Conservation (phyloP, 306 rosid species). For the Vicia faba region DNA sequence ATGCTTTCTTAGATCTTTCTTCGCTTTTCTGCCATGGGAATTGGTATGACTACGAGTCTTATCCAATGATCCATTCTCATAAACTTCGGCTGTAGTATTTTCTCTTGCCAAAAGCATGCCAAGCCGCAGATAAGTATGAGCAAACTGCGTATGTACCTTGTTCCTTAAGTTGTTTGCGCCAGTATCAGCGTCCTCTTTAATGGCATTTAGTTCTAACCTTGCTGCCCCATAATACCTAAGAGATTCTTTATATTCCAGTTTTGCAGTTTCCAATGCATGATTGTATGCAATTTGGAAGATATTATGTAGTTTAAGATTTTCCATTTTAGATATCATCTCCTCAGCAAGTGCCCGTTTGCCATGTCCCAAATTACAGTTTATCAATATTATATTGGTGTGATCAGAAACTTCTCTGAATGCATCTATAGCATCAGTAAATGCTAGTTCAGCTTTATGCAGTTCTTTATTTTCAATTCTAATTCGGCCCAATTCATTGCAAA, state of each 20-base stretch:
- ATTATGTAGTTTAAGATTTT: constrained; percentile 56
- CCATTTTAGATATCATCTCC: constrained; percentile 72
- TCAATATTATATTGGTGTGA: constrained; percentile 83
- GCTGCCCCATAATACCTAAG: constrained; percentile 89
- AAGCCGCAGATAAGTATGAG: constrained; percentile 87
- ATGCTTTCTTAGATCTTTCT: constrained; percentile 65
- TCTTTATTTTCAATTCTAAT: constrained; percentile 76
- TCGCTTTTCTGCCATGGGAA: constrained; percentile 47
- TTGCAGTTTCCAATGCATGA: constrained; percentile 76
- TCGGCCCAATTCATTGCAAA: constrained; percentile 88
- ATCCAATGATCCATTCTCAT: constrained; percentile 59
- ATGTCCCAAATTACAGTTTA: constrained; percentile 93
- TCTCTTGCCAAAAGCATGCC: constrained; percentile 97
- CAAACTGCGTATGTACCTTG: constrained; percentile 85
- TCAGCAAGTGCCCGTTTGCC: constrained; percentile 93
- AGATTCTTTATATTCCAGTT: constrained; percentile 82
- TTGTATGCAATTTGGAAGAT: constrained; percentile 61
- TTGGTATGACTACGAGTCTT: constrained; percentile 44
- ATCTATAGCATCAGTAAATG: constrained; percentile 78
- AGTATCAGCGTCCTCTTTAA: constrained; percentile 48
- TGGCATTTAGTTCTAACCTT: constrained; percentile 63
- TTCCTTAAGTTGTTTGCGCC: constrained; percentile 59
- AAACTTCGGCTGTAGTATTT: constrained; percentile 71
- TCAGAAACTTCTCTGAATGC: constrained; percentile 92
- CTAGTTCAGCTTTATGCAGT: constrained; percentile 70